Percentiles rank a stretch among this genome's conserved stretches.
phyloP scores from a whole-genome alignment of 352 stramenopile species.

The Phytophthora crassamura region DNA sequence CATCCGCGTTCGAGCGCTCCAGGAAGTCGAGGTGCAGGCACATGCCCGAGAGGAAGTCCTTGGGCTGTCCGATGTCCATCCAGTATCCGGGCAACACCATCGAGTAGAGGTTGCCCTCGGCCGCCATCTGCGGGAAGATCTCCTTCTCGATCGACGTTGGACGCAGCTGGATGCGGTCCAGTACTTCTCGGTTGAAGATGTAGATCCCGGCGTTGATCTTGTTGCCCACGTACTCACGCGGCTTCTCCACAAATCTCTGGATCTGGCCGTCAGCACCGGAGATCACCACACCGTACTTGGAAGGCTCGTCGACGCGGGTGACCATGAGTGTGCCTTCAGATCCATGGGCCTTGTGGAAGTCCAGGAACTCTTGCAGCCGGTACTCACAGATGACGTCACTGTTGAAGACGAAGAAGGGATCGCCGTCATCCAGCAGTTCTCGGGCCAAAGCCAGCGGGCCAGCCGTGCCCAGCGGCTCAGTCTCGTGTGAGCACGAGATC shows the following conservation, averaged over 20 bases:
- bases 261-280: slow-evolving; percentile 82
- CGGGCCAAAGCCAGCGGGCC: slow-evolving; percentile 83
- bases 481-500: slow-evolving; percentile 91
- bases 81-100: slow-evolving; percentile 91
- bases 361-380: slow-evolving; percentile 74
- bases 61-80: slow-evolving; percentile 93
- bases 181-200: slow-evolving; percentile 88
- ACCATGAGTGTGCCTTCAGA: slow-evolving; percentile 87
- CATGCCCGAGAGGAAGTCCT: slow-evolving; percentile 90
- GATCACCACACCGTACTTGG: slow-evolving; percentile 91
- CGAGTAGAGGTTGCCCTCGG: slow-evolving; percentile 85
- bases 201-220: slow-evolving; percentile 93
- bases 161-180: slow-evolving; percentile 87
- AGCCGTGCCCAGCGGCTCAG: slow-evolving; percentile 83
- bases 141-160: slow-evolving; percentile 93
- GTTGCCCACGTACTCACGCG: slow-evolving; percentile 89
- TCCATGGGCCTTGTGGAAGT: slow-evolving; percentile 82
- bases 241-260: slow-evolving; percentile 91
- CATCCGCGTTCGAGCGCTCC: slow-evolving; percentile 48
- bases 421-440: slow-evolving; percentile 83
- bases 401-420: slow-evolving; percentile 93
- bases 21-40: slow-evolving; percentile 86
- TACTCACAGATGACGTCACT: slow-evolving; percentile 92
- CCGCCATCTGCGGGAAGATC: slow-evolving; percentile 91
- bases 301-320: slow-evolving; percentile 88